Base-by-base conservation (phyloP, 2,329 filamentous ascomycete genomes). In the Alternaria gaisen region DNA sequence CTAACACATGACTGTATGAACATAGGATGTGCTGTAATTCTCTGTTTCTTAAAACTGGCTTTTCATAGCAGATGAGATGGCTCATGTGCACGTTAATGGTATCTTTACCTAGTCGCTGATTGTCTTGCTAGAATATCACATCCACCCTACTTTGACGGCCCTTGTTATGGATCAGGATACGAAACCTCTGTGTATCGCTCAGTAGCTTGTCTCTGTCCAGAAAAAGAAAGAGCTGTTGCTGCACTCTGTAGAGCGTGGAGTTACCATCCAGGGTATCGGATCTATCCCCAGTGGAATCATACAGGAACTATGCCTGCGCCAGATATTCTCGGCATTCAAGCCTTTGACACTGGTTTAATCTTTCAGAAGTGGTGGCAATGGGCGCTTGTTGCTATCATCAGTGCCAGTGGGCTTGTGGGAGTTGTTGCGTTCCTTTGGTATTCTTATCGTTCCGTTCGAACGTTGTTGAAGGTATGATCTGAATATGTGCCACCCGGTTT, bases 361-460 rank as follows among this genome's bases (percentile, higher is more conserved):
- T 56, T 75, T 11, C 62, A 66, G 16, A 38, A 67, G 30, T 79
- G 76, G 76, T 79, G 76, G 76, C 68, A 77, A 50, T 75, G 64
- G 67, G 64, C 68, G 5, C 68, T 79, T 11, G 61, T 77, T 14
- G 70, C 71, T 22, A 73, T 79, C 38, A 71, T 79, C 53, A 59
- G 60, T 60, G 72, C 64, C 6, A 75, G 76, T 56, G 74, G 56
- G 5, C 42, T 72, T 6, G 53, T 73, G 51, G 76, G 76, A 4
- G 36, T 71, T 22, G 30, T 74, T 30, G 61, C 74, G 24, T 65
- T 74, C 34, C 5, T 75, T 7, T 77, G 72, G 73, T 65, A 62
- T 24, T 70, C 66, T 3, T 71, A 65, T 51, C 64, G 61, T 24
- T 59, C 64, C 10, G 53, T 77, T 18, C 61, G 63, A 8, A 67